Evolutionary conservation across 345 rosid species (phyloP), one percentile per base, ranked within the genome.

Genomic region (Pugionium dolabratum): DNA sequence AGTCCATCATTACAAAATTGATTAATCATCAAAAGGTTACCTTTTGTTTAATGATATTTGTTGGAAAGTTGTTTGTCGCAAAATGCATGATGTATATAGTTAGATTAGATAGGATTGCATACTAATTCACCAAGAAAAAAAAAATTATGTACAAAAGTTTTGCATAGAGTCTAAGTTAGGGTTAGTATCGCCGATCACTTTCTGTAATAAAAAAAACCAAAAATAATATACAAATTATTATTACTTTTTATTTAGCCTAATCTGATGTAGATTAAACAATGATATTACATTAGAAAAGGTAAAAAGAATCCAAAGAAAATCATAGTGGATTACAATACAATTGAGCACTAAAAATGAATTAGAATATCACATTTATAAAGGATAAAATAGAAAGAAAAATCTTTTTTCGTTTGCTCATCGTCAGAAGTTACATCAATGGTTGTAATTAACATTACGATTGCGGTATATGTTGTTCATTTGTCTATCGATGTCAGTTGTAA

Each of bases 161-260:
- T 40, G 51, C 52, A 69, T 59, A 59, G 10, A 25, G 59, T 69
- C 46, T 65, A 48, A 48, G 9, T 48, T 39, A 58, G 59, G 43
- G 50, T 68, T 40, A 32, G 29, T 68, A 41, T 59, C 43, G 33
- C 57, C 42, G 29, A 33, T 43, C 43, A 52, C 42, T 65, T 43
- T 4, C 52, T 52, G 33, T 56, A 30, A 29, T 2, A 26, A 6
- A 42, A 32, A 54, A 33, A 2, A 11, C 4, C 4, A 11, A 7
- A 10, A 6, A 18, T 18, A 30, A 51, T 43, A 43, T 10, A 6
- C 55, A 62, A 66, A 8, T 9, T 45, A 5, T 7, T 11, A 1
- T 28, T 30, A 18, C 18, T 44, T 4, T 18, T 55, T 49, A 33
- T 54, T 5, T 46, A 57, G 29, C 41, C 65, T 58, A 68, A 58